Base-by-base conservation (phyloP, 169 alveolate genomes). In the Miamiensis avidus region DNA sequence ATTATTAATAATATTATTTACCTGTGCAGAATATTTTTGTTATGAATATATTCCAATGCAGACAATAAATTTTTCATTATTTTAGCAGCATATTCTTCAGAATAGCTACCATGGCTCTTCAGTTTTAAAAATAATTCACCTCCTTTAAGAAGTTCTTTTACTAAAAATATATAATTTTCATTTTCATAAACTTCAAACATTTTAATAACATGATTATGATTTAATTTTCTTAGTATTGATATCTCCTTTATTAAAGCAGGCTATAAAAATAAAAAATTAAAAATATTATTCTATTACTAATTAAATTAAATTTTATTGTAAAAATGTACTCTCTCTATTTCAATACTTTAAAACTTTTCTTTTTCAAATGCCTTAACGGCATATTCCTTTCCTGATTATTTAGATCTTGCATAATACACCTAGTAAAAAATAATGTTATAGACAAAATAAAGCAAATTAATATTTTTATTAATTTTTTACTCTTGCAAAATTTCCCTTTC, bases 161-260 rank as follows among this genome's bases (percentile, higher is more conserved):
- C 95, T 74, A 95, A 87, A 86, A 91, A 95, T 33, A 95, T 90
- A 82, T 93, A 85, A 78, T 85, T 91, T 77, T 95, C 93, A 83
- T 92, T 91, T 82, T 95, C 97, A 89, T 93, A 95, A 28, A 93
- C 94, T 85, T 93, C 97, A 78, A 88, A 87, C 77, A 94, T 78
- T 78, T 95, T 92, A 75, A 93, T 90, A 28, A 90, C 91, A 65
- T 90, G 83, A 29, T 83, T 84, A 78, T 91, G 89, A 78, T 91
- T 84, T 82, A 86, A 74, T 34, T 74, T 81, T 64, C 90, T 81
- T 81, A 86, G 64, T 29, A 86, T 86, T 4, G 82, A 74, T 30
- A 86, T 72, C 76, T 86, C 90, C 33, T 86, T 86, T 34, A 86
- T 76, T 65, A 86, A 75, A 25, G 87, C 90, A 29, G 82, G 85